Percentiles rank a stretch among this genome's conserved stretches.
Conservation (phyloP, 345 rosid genomes). For the Acer yangbiense region DNA sequence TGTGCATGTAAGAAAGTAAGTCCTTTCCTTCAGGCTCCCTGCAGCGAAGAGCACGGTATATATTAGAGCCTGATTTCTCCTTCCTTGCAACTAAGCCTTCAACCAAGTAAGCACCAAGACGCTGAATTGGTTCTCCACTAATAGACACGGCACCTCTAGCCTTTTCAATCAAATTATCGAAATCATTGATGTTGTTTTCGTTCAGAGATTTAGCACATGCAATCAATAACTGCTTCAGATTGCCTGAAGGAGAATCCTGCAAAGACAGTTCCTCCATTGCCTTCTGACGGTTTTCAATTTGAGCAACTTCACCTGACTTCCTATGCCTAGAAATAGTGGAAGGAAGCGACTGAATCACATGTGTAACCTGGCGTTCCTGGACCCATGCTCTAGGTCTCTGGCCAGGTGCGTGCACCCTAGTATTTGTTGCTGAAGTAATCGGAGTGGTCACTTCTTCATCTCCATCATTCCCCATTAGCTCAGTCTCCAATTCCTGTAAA, state of each 20-base stretch:
- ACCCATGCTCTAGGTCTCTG: conserved; percentile 35
- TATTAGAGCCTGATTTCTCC: conserved; percentile 49
- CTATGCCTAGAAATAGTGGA: conserved; percentile 30
- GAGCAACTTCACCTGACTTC: conserved; percentile 32
- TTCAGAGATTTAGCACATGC: conserved; percentile 60
- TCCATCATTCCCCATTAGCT: conserved; percentile 53
- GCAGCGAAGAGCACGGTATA: conserved; percentile 52
- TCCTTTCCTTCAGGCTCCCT: conserved; percentile 67
- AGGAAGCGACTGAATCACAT: conserved; percentile 35
- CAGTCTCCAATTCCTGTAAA: conserved; percentile 50
- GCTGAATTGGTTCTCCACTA: conserved; percentile 59
- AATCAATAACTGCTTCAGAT: conserved; percentile 54
- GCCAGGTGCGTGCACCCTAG: conserved; percentile 32
- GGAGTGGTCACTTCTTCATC: conserved; percentile 33
- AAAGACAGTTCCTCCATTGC: conserved; percentile 25
- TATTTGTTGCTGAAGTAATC: conserved; percentile 28
- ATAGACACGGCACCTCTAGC: conserved; percentile 54
- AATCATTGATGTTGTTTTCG: conserved; percentile 43
- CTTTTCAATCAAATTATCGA: conserved; percentile 45
- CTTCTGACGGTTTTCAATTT: conserved; percentile 38
- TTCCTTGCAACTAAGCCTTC: conserved; percentile 70
- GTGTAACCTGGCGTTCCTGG: conserved; percentile 33
- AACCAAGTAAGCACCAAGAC: conserved; percentile 73
- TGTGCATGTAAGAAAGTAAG: conserved; percentile 60
- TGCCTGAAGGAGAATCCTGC: conserved; percentile 32